Base-by-base conservation (phyloP, 2,329 filamentous ascomycete species). In the Stylonectria norvegica region DNA sequence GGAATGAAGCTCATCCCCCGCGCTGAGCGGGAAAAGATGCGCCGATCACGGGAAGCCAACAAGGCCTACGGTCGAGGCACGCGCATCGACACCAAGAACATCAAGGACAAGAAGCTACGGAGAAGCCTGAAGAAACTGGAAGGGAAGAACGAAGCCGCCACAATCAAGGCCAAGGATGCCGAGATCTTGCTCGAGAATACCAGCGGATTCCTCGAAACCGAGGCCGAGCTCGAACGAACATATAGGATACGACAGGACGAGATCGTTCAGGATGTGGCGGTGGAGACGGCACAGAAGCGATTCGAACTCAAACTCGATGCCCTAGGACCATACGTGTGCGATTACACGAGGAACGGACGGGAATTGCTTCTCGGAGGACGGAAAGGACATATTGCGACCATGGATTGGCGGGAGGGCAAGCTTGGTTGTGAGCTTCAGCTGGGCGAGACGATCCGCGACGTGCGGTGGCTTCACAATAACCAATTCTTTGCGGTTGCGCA, bases 371-470 rank as follows among this genome's bases (percentile, higher is more conserved):
- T 98, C 22, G 89, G 85, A 10, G 90, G 93, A 19, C 76, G 89
- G 45, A 96, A 95, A 66, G 93, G 93, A 11, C 93, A 98, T 79
- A 74, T 98, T 50, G 91, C 93, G 41, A 91, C 87, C 1, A 94
- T 97, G 80, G 90, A 98, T 66, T 98, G 93, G 91, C 76, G 91
- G 49, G 85, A 86, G 53, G 91, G 90, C 29, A 95, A 90, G 64
- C 70, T 96, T 44, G 88, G 87, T 5, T 96, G 89, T 61, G 93
- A 98, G 63, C 59, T 97, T 48, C 89, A 98, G 61, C 73, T 98
- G 47, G 81, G 83, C 36, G 93, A 98, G 71, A 97, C 89, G 1
- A 77, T 97, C 10, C 76, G 91, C 37, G 91, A 96, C 66, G 85
- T 85, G 18, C 85, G 83, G 60, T 98, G 89, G 86, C 74, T 97